Percentiles rank a stretch among this genome's conserved stretches.
These are phyloP conservation scores for Saccharomyces cerevisiae DNA, from an alignment of 805 yeast species.

Conservation along the genomic window DNA sequence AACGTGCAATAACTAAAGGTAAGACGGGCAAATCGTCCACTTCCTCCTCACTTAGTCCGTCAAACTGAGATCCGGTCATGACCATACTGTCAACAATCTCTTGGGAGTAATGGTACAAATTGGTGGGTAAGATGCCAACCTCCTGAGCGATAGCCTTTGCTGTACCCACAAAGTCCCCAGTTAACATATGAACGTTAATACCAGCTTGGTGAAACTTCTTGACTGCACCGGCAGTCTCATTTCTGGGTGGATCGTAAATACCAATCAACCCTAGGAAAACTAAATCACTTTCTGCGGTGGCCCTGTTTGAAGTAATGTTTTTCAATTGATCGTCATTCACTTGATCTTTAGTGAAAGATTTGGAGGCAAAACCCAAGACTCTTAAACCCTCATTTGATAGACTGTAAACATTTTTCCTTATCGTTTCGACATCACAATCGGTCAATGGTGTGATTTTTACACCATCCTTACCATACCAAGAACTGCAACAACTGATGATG, in stretches of 20 bases:
- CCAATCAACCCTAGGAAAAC: conserved; percentile 81
- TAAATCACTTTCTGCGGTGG: conserved; percentile 48
- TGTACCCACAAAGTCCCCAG: conserved; percentile 87
- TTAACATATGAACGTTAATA: conserved; percentile 95
- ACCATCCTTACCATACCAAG: conserved; percentile 50
- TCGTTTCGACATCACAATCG: conserved; percentile 37
- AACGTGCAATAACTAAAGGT: conserved; percentile 87
- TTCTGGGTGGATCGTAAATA: conserved; percentile 96
- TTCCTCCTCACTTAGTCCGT: conserved; percentile 57
- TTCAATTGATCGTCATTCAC: conserved; percentile 26
- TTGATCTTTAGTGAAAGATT: conserved; percentile 26
- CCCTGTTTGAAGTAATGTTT: conserved; percentile 21
- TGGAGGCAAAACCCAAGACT: conserved; percentile 68
- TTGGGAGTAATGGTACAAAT: conserved; percentile 33
- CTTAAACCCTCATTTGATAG: conserved; percentile 81
- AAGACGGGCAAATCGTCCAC: conserved; percentile 65
- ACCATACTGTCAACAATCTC: conserved; percentile 49
- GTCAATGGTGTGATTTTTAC: conserved; percentile 40
- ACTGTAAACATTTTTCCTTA: conserved; percentile 48
- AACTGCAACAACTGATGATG: conserved; percentile 52
- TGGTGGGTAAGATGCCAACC: conserved; percentile 75
- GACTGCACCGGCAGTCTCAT: conserved; percentile 69
- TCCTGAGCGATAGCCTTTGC: conserved; percentile 79
- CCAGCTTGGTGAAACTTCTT: conserved; percentile 79
- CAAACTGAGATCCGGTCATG: conserved; percentile 78